These are phyloP conservation scores for Aspergillus neoniger DNA, from an alignment of 2,329 filamentous ascomycete genomes.

Conservation along the genomic window DNA sequence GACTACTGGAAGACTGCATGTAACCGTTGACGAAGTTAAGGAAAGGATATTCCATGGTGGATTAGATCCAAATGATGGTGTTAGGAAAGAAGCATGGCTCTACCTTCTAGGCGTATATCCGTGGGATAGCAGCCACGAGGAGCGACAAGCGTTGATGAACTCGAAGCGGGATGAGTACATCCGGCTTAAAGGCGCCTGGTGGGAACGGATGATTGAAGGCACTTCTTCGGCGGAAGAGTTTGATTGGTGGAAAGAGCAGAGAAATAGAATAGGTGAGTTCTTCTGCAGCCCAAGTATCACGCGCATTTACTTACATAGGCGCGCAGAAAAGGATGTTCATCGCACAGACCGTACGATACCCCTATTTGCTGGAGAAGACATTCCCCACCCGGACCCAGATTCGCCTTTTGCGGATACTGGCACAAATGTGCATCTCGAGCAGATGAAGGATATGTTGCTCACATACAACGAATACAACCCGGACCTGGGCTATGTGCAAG, in stretches of 20 bases:
- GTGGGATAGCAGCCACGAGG: slow-evolving; percentile 87
- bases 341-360: slow-evolving; percentile 91
- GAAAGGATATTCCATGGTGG: slow-evolving; percentile 97
- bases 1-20: slow-evolving; percentile 69
- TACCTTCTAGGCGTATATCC: slow-evolving; percentile 89
- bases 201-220: slow-evolving; percentile 86
- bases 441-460: slow-evolving; percentile 98
- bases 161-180: slow-evolving; percentile 92
- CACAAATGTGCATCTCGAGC: slow-evolving; percentile 96
- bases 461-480: slow-evolving; percentile 99
- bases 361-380: slow-evolving; percentile 96
- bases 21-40: slow-evolving; percentile 91
- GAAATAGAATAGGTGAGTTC: slow-evolving; percentile 80
- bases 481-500: slow-evolving; percentile 94
- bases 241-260: slow-evolving; percentile 97
- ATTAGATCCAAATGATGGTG: slow-evolving; percentile 82
- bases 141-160: slow-evolving; percentile 78
- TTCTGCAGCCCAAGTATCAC: neutral
- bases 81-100: slow-evolving; percentile 94
- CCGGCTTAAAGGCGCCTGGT: slow-evolving; percentile 90
- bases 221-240: slow-evolving; percentile 76
- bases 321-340: slow-evolving; percentile 93
- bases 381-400: slow-evolving; percentile 91
- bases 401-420: slow-evolving; percentile 91
- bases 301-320: neutral